phyloP scores from a whole-genome alignment of 2,329 filamentous ascomycete genomes.

The Neocatenulostroma microsporum region DNA sequence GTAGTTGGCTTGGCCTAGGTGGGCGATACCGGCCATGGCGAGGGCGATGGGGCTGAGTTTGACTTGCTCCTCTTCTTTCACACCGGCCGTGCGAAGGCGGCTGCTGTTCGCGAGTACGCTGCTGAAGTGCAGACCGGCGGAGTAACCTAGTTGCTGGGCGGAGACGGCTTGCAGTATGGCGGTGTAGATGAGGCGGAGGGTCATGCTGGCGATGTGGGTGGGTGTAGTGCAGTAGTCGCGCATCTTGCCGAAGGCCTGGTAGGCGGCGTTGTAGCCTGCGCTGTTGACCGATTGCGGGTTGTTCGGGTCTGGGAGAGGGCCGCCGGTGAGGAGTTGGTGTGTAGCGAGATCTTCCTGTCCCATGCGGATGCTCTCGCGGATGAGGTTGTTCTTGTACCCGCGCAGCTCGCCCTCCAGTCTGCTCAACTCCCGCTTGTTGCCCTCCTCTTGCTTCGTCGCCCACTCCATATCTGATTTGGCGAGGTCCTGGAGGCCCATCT shows the following conservation, averaged over 20 bases:
- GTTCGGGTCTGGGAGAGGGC: slow-evolving; percentile 20
- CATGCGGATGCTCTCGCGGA: slow-evolving; percentile 92
- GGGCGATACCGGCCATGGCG: slow-evolving; percentile 53
- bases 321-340: slow-evolving; percentile 72
- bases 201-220: slow-evolving; percentile 76
- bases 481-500: slow-evolving; percentile 59
- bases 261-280: slow-evolving; percentile 57
- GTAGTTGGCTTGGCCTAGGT: slow-evolving; percentile 51
- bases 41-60: slow-evolving; percentile 59
- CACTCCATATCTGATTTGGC: slow-evolving; percentile 61
- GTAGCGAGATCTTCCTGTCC: slow-evolving; percentile 85
- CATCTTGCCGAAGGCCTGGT: slow-evolving; percentile 77
- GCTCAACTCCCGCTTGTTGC: slow-evolving; percentile 61
- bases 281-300: slow-evolving; percentile 13
- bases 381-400: slow-evolving; percentile 91
- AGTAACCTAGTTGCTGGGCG: slow-evolving; percentile 33
- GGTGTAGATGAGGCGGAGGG: slow-evolving; percentile 68
- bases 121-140: slow-evolving; percentile 39
- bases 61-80: slow-evolving; percentile 50
- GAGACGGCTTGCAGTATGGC: slow-evolving; percentile 66
- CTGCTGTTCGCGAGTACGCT: slow-evolving; percentile 52
- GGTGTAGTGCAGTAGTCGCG: slow-evolving; percentile 78
- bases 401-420: slow-evolving; percentile 80
- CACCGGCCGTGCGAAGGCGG: slow-evolving; percentile 35
- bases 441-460: slow-evolving; percentile 59